These are phyloP conservation scores for Vigna mungo DNA, from an alignment of 306 rosid species.

Conservation along the genomic window DNA sequence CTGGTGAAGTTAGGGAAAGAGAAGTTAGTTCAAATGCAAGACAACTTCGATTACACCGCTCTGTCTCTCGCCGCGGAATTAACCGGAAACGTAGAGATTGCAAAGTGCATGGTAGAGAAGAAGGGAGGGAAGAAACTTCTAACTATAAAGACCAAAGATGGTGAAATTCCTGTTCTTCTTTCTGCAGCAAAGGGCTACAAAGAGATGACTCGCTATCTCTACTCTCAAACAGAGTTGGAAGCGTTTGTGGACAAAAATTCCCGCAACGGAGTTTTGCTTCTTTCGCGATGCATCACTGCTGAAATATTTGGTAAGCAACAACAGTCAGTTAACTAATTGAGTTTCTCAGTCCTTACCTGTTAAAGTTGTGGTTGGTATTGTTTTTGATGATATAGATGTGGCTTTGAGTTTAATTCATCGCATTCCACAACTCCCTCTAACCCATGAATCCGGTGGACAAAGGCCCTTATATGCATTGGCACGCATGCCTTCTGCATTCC, in stretches of 20 bases:
- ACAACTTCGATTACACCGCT: slow-evolving; percentile 18
- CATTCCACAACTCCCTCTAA: not conserved
- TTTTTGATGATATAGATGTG: slow-evolving; percentile 3
- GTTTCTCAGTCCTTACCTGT: not conserved
- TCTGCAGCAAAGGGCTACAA: slow-evolving; percentile 35
- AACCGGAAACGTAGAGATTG: not conserved
- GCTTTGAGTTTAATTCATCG: slow-evolving; percentile 7
- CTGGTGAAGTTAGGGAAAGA: not conserved
- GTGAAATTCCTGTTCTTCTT: slow-evolving; percentile 15
- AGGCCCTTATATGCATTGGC: slow-evolving; percentile 27
- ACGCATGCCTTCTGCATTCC: slow-evolving; percentile 28
- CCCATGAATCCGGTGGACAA: not conserved
- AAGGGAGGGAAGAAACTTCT: not conserved
- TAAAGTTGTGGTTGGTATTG: not conserved
- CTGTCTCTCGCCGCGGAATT: slow-evolving; percentile 28
- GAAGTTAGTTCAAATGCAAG: not conserved
- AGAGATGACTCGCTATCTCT: slow-evolving; percentile 31
- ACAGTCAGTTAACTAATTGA: not conserved
- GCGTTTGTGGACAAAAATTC: not conserved
- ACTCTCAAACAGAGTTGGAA: not conserved
- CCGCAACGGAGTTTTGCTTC: not conserved
- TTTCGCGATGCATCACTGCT: slow-evolving; percentile 21
- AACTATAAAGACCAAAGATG: not conserved
- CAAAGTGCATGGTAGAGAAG: slow-evolving; percentile 17
- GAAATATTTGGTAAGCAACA: slow-evolving; percentile 38